Percentiles rank a stretch among this genome's conserved stretches.
Evolutionary conservation across 768 basidiomycete species (phyloP).

Genomic region (Boletus rubescentipes): DNA sequence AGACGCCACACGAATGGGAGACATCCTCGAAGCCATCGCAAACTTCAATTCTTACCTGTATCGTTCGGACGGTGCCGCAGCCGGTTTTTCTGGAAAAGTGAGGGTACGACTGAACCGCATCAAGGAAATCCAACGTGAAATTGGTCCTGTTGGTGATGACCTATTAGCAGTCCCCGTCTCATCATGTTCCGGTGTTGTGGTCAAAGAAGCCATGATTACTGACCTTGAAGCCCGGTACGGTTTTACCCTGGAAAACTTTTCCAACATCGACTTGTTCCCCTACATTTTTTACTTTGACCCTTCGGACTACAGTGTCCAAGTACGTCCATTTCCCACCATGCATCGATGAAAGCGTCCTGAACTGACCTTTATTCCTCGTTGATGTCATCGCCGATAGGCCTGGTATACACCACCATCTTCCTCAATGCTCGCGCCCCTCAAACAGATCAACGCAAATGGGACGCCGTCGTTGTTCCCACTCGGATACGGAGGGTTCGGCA

Average conservation of each 20-base stretch:
- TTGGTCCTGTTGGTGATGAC: constrained; percentile 10
- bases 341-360: background rate
- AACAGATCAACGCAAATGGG: background rate
- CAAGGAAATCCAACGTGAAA: background rate
- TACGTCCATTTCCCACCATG: background rate
- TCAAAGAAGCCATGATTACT: constrained; percentile 13
- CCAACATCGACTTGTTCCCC: constrained; percentile 19
- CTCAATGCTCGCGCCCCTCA: constrained; percentile 10
- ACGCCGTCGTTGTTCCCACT: constrained; percentile 16
- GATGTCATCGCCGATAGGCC: background rate
- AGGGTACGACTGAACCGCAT: constrained; percentile 12
- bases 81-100: constrained; percentile 13
- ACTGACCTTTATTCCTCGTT: background rate
- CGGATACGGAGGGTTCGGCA: constrained; percentile 23
- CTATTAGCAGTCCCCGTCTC: constrained; percentile 2
- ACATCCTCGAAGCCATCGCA: constrained; percentile 13
- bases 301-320: constrained; percentile 18
- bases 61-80: constrained; percentile 9
- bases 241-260: constrained; percentile 18
- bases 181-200: background rate
- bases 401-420: constrained; percentile 17
- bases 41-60: constrained; percentile 23
- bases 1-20: background rate
- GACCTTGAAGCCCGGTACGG: constrained; percentile 13
- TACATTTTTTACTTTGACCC: constrained; percentile 28